Evolutionary conservation across 2,329 filamentous ascomycete species (phyloP), one percentile per base, ranked within the genome.

Genomic region (Sarocladiaceae sp.): DNA sequence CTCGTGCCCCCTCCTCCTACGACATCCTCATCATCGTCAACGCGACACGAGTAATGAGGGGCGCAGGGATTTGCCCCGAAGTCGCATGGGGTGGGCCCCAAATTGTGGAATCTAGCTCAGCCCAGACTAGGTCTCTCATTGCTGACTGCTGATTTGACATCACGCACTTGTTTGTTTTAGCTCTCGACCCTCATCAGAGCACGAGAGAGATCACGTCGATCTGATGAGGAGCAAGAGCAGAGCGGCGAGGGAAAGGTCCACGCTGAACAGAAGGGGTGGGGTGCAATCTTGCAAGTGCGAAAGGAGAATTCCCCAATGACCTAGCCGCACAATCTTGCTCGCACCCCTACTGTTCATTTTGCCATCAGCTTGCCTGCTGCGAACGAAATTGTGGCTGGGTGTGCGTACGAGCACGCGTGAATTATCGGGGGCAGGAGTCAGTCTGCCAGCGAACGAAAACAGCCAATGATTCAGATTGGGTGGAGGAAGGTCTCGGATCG

Each of bases 21-120:
- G 4, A 29, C 23, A 11, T 17, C 15, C 40, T 46, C 40, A 5
- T 42, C 37, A 6, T 42, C 37, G n/a, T 4, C 22, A 29, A 46
- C 44, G 44, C 44, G 44, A 48, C 44, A 28, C 44, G 44, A 48
- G 44, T 31, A 48, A 48, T 25, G 26, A 33, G 44, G 26, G 44
- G 44, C 44, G 44, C n/a, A 22, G 44, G 28, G 28, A 33, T 28
- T 25, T 11, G n/a, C 12, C 23, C 22, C 22, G 29, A 46, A 7
- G 44, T 48, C n/a, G 17, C 44, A 28, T 31, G 26, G 26, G 20
- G 44, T 48, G 44, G 44, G 28, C 17, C 6, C 11, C 12, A 20
- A 8, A 15, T 7, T 7, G 44, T 31, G 44, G 44, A 18, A 22
- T 29, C n/a, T 46, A 15, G 23, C 29, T 46, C 40, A 46, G 40